Evolutionary conservation across 2,329 filamentous ascomycete species (phyloP), one percentile per base, ranked within the genome.

Genomic region (Seiridium cupressi): DNA sequence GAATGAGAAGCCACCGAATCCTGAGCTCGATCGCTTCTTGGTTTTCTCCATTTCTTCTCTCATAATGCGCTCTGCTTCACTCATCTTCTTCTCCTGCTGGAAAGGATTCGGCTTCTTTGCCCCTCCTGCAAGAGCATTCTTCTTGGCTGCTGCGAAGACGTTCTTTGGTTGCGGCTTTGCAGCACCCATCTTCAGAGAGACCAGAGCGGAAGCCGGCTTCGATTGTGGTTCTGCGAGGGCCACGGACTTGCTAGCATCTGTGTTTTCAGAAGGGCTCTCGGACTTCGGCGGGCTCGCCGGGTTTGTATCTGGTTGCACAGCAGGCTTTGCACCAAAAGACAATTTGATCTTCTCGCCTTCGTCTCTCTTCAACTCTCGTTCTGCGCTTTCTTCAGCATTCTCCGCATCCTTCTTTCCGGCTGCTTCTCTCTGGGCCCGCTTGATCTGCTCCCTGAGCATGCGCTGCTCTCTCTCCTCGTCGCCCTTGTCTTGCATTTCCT

Each of bases 401-500:
- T 74, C 73, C 4, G 76, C 77, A 6, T 76, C 79, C 2, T 76
- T 75, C 7, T 72, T 75, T 31, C 73, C 76, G 13, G 77, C 75
- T 26, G 74, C 75, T 59, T 83, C 81, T 62, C 82, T 83, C 68
- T 87, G 83, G 2, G 93, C 93, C 61, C 90, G 81, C 72, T 86
- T 85, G 54, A 98, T 91, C 80, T 98, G 95, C 70, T 92, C 90
- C 68, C 85, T 84, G 49, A 99, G 88, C 79, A 93, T 81, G 70
- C 85, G 86, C 75, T 94, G 89, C 76, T 98, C 93, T 54, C 92
- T 78, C 76, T 96, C 91, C 72, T 98, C 94, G 67, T 97, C 93
- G 2, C 93, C 92, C 66, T 91, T 91, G 68, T 97, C 93, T 74
- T 93, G 88, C 59, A 90, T 85, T 73, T 97, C 93, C 74, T 92